Evolutionary conservation across 106 monocot species (phyloP).

Genomic region (Acanthochlamys bracteata): DNA sequence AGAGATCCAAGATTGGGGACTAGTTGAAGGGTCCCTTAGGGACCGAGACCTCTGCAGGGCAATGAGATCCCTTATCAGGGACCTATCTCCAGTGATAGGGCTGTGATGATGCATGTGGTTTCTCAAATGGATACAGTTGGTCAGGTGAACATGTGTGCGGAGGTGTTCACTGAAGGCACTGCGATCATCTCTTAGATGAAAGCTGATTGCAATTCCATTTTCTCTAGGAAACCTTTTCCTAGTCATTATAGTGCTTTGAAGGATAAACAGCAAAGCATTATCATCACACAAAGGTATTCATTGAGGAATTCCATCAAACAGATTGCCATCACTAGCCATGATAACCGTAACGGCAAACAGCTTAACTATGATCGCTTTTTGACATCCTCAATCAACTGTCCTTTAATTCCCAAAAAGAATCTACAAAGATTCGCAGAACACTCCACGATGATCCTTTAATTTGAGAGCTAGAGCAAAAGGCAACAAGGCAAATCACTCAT

Average conservation of each 20-base stretch:
- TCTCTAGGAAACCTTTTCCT: too few species aligned
- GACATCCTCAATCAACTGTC: too few species aligned
- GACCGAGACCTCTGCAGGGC: slow-evolving; percentile 76
- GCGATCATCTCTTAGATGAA: slow-evolving; percentile 13
- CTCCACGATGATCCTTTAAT: too few species aligned
- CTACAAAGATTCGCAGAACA: too few species aligned
- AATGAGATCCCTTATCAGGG: slow-evolving; percentile 69
- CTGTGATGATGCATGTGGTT: slow-evolving; percentile 68
- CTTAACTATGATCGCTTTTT: too few species aligned
- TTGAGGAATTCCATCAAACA: neutral
- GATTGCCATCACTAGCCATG: neutral
- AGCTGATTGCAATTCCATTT: neutral
- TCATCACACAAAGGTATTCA: neutral
- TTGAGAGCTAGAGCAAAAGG: too few species aligned
- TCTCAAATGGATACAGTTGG: slow-evolving; percentile 86
- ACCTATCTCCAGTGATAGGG: slow-evolving; percentile 41
- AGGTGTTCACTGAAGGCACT: slow-evolving; percentile 41
- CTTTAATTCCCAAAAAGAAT: too few species aligned
- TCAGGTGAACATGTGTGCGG: slow-evolving; percentile 70
- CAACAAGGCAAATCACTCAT: too few species aligned
- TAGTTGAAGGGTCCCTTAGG: slow-evolving; percentile 83
- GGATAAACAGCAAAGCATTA: neutral
- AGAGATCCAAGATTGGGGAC: slow-evolving; percentile 59
- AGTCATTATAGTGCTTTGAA: too few species aligned
- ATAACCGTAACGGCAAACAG: too few species aligned